Conservation (phyloP, 192 early-diverging fungal genomes). For the Nowakowskiella sp. region DNA sequence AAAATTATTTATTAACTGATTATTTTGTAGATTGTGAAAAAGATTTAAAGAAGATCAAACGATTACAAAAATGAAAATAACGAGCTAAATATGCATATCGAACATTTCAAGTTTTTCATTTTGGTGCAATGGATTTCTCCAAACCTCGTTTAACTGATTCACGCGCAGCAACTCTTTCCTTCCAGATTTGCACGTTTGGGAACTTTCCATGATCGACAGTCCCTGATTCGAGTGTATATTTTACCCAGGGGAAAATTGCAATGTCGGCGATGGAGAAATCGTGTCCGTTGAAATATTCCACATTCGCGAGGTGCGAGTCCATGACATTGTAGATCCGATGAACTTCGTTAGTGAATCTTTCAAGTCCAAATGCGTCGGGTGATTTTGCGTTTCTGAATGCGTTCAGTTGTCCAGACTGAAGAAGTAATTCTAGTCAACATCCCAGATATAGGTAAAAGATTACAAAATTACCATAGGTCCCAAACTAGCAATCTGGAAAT, state of each 20-base stretch:
- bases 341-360: not conserved
- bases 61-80: no score
- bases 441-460: not conserved
- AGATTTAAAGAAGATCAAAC: no score
- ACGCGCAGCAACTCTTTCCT: not conserved
- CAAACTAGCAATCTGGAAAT: not conserved
- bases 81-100: no score
- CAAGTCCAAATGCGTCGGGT: not conserved
- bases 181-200: not conserved
- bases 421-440: not conserved
- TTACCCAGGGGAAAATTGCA: not conserved
- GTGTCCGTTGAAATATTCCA: not conserved
- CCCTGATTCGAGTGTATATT: not conserved
- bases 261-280: not conserved
- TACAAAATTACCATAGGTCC: not conserved
- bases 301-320: not conserved
- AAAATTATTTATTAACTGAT: constrained; percentile 27
- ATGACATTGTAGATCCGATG: not conserved
- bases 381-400: not conserved
- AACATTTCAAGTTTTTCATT: no score
- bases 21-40: not conserved
- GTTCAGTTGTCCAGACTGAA: not conserved
- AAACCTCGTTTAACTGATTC: not conserved
- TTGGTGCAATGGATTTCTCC: no score
- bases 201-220: not conserved